phyloP scores from a whole-genome alignment of 2,329 filamentous ascomycete genomes.

The Metarhizium anisopliae region DNA sequence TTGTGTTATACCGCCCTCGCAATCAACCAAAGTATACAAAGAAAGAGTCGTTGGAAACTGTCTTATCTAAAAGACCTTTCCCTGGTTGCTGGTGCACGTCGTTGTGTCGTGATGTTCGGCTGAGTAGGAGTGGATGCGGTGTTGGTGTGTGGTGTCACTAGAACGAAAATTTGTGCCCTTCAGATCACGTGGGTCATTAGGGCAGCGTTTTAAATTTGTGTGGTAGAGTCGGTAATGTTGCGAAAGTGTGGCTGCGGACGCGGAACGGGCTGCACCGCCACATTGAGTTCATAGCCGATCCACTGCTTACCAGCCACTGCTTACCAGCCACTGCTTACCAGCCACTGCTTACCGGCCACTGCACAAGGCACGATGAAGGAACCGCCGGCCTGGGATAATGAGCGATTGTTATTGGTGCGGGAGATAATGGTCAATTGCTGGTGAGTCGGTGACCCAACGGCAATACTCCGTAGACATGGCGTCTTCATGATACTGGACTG shows the following conservation, averaged over 20 bases:
- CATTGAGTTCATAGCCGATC: background rate
- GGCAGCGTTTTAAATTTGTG: slow-evolving; percentile 11
- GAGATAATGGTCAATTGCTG: background rate
- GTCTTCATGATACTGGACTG: too few relatives aligned
- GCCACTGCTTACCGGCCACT: too few relatives aligned
- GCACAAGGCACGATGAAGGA: slow-evolving; percentile 3
- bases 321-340: too few relatives aligned
- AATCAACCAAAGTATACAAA: slow-evolving; percentile 34
- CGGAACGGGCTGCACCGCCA: slow-evolving; percentile 1
- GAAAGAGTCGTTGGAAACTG: slow-evolving; percentile 28
- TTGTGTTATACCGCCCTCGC: slow-evolving; percentile 33
- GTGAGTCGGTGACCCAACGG: too few relatives aligned
- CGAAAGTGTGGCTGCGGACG: slow-evolving; percentile 2
- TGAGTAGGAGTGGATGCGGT: slow-evolving; percentile 23
- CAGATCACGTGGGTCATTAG: slow-evolving; percentile 26
- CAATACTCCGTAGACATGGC: too few relatives aligned
- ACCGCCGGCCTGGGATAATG: background rate
- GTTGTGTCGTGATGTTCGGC: slow-evolving; percentile 32
- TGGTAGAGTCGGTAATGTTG: background rate
- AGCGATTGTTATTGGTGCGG: background rate
- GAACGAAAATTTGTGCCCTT: slow-evolving; percentile 27
- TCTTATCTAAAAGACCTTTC: slow-evolving; percentile 38
- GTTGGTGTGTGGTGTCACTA: slow-evolving; percentile 25
- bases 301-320: too few relatives aligned
- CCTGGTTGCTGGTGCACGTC: slow-evolving; percentile 32